Percentiles rank a stretch among this genome's conserved stretches.
These are phyloP conservation scores for Phialophora expanda DNA, from an alignment of 2,329 filamentous ascomycete genomes.

Conservation along the genomic window DNA sequence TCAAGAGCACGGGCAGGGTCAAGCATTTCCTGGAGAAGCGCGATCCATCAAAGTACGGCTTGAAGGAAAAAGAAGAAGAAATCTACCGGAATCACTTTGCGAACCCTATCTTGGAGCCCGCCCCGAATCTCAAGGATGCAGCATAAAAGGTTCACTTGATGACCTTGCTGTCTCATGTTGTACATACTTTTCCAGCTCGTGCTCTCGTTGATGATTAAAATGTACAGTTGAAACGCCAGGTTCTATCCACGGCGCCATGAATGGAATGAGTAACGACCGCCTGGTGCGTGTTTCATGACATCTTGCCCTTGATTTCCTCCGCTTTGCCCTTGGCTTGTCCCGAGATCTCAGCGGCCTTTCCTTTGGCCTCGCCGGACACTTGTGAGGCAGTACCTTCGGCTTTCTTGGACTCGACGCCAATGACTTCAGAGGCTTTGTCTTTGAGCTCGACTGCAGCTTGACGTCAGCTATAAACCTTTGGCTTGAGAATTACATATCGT, in stretches of 20 bases:
- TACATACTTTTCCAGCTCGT: constrained; percentile 20
- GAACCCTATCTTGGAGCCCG: constrained; percentile 16
- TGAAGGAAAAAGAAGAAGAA: constrained; percentile 52
- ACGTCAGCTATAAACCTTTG: constrained; percentile 8
- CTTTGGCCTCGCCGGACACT: constrained; percentile 46
- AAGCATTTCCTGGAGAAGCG: constrained; percentile 77
- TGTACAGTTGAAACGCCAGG: constrained; percentile 29
- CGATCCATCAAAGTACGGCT: constrained; percentile 60
- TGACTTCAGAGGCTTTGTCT: constrained; percentile 51
- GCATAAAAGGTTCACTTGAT: not conserved
- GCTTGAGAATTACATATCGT: constrained; percentile 44
- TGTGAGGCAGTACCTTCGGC: constrained; percentile 54
- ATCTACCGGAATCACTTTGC: constrained; percentile 46
- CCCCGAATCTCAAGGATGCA: constrained; percentile 18
- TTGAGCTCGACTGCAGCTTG: constrained; percentile 56
- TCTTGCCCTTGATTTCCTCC: constrained; percentile 43
- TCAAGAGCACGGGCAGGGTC: constrained; percentile 67
- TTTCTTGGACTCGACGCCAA: constrained; percentile 52
- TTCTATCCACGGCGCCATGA: constrained; percentile 15
- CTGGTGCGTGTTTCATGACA: constrained; percentile 26
- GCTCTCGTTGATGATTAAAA: constrained; percentile 25
- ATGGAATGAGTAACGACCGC: constrained; percentile 6
- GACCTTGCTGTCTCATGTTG: constrained; percentile 8
- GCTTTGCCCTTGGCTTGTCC: constrained; percentile 45
- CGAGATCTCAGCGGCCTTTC: constrained; percentile 40